Evolutionary conservation across 1,284 basidiomycete genomes (phyloP), one percentile per base, ranked within the genome.

Genomic region (Xerocomus subilludens): DNA sequence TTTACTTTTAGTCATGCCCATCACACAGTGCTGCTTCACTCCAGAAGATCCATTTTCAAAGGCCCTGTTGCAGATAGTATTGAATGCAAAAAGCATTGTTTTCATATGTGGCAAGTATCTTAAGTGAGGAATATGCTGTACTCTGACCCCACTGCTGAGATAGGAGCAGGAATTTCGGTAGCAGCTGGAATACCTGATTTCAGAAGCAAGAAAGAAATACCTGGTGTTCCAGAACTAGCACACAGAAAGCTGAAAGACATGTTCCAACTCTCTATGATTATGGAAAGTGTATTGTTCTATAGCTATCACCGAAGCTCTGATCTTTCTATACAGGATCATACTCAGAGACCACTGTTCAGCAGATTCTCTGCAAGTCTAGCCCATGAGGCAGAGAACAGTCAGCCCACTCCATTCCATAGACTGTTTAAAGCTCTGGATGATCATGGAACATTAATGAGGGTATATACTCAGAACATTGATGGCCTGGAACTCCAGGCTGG

Each of bases 381-480:
- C 35, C 4, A 16, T 35, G 72, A n/a, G 33, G 13, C 7, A 0
- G 45, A 53, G 13, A 6, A 72, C 0, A 69, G 70, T 42, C 14
- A 71, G 16, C 77, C 72, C 3, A 78, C 75, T 1, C 9, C 0
- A n/a, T 78, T 79, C 10, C 77, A 78, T 14, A n/a, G 69, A 4
- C 66, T 78, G 25, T 58, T 78, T 0, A 78, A 79, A 64, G 7
- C 1, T 0, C 33, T 78, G 13, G 63, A 79, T 1, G n/a, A 78
- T 42, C 32, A 32, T 11, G 38, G 66, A 2, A 67, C 23, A 0
- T 71, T 79, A 2, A 38, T 69, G 0, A 18, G 58, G 14, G 14
- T 77, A 51, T 78, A 78, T 33, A 78, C 72, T 2, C 70, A 78
- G 35, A 77, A 78, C n/a, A 77, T 78, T 0, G 72, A 78, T 38